A percentile compares a stretch with the other conserved stretches of the same genome.
Evolutionary conservation across 2,329 filamentous ascomycete species (phyloP).

Genomic region (Ophiocordyceps camponoti-leonardi): DNA sequence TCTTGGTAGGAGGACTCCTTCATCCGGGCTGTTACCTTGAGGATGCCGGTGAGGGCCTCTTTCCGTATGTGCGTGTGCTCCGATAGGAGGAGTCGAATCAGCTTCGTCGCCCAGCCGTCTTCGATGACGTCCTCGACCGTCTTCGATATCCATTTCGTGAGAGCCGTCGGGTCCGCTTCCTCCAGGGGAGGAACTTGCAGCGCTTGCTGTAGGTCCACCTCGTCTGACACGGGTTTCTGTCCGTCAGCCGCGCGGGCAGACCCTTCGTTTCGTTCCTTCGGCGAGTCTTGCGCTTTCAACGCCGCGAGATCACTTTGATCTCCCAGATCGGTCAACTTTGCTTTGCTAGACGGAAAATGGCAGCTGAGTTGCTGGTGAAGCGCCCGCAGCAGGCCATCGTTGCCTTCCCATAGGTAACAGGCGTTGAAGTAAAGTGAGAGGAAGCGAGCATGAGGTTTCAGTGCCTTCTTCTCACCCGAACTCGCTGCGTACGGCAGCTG

Average conservation of each 20-base stretch:
- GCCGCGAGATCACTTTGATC: constrained; percentile 5
- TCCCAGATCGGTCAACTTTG: constrained; percentile 8
- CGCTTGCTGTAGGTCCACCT: constrained; percentile 30
- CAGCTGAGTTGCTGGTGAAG: constrained; percentile 15
- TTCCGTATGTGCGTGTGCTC: constrained; percentile 57
- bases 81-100: constrained; percentile 64
- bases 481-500: constrained; percentile 57
- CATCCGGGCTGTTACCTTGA: constrained; percentile 45
- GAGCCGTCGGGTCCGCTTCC: constrained; percentile 31
- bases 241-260: background rate
- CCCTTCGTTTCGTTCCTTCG: constrained; percentile 2
- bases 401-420: constrained; percentile 33
- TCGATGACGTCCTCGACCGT: constrained; percentile 64
- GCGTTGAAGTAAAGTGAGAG: constrained; percentile 39
- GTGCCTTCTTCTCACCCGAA: constrained; percentile 22
- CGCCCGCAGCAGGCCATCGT: constrained; percentile 8
- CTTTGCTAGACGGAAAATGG: constrained; percentile 10
- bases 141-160: constrained; percentile 55
- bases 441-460: constrained; percentile 36
- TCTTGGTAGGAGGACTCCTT: constrained; percentile 58
- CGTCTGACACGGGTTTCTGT: constrained; percentile 10
- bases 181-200: constrained; percentile 30
- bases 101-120: constrained; percentile 50
- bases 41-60: constrained; percentile 55
- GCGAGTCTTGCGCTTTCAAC: constrained; percentile 3